Base-by-base conservation (phyloP, 2,329 filamentous ascomycete genomes). In the Sporothrix globosa region DNA sequence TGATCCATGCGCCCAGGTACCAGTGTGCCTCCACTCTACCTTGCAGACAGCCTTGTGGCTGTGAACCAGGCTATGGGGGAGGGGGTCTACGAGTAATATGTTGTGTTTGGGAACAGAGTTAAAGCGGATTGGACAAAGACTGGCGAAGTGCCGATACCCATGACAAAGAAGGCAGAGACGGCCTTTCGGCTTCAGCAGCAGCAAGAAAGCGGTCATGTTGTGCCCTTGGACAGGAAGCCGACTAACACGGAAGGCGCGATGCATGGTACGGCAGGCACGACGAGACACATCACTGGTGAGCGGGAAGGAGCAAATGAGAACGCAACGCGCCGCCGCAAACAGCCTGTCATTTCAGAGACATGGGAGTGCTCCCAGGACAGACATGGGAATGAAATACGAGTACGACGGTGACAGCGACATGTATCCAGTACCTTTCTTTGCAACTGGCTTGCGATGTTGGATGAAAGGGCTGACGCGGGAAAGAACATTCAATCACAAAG, bases 11-110 rank as follows among this genome's bases (percentile, higher is more conserved):
- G 14, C 5, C 44, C 14, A 6, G 44, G 44, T 48, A 17, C 44
- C 5, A 6, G 44, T 48, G 44, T 48, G 6, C 44, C 44, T 48
- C 44, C 44, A 48, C 44, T 53, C 21, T 13, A 24, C 56, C 56
- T 61, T 61, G 34, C 56, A n/a, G 56, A 61, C n/a, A 44, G 56
- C 56, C 56, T 61, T 61, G 34, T 44, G 56, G 56, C 56, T 44
- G 56, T 61, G 56, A 60, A 44, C 34, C 6, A 41, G 24, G 1
- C 52, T 21, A 41, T 39, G 30, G 19, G 54, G 30, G 1, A n/a
- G 19, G 30, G 27, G 27, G 27, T 27, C 4, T 4, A 4, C 27
- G n/a, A n/a, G n/a, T n/a, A n/a, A n/a, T 30, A 41, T 60, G 19
- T 30, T 41, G 48, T 52, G 56, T 41, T 34, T 60, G 19, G 56